These are phyloP conservation scores for Aspergillus niger DNA, from an alignment of 2,329 filamentous ascomycete species.

Conservation along the genomic window DNA sequence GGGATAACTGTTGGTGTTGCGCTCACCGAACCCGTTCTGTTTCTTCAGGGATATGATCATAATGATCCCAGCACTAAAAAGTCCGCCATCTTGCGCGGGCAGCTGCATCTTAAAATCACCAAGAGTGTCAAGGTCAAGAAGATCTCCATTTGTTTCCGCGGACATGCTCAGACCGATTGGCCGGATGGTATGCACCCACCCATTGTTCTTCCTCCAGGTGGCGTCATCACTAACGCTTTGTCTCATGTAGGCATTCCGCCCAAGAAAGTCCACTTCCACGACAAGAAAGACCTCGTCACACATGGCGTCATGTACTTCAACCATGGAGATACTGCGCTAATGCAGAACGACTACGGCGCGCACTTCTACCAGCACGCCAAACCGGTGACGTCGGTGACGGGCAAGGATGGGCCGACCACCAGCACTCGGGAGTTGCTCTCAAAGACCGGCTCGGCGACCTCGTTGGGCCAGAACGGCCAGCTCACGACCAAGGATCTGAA, in stretches of 20 bases:
- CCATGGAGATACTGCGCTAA: slow-evolving; percentile 42
- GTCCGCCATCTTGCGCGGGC: slow-evolving; percentile 83
- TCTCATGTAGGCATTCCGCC: slow-evolving; percentile 71
- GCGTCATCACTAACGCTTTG: slow-evolving; percentile 5
- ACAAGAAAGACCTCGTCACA: slow-evolving; percentile 82
- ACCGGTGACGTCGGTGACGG: slow-evolving; percentile 29
- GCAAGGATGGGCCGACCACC: slow-evolving; percentile 36
- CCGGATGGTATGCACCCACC: slow-evolving; percentile 66
- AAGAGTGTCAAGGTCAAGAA: slow-evolving; percentile 94
- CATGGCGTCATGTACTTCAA: slow-evolving; percentile 95
- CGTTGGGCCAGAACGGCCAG: slow-evolving; percentile 46
- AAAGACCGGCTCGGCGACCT: slow-evolving; percentile 42
- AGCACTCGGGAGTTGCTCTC: slow-evolving; percentile 41
- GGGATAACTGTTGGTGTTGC: slow-evolving; percentile 51
- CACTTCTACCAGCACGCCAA: slow-evolving; percentile 61
- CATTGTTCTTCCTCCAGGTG: background rate
- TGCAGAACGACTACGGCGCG: slow-evolving; percentile 63
- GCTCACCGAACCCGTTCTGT: slow-evolving; percentile 52
- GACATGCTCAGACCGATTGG: slow-evolving; percentile 89
- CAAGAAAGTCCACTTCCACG: slow-evolving; percentile 76
- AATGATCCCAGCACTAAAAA: slow-evolving; percentile 59
- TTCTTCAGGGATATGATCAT: slow-evolving; percentile 52
- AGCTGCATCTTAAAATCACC: slow-evolving; percentile 75
- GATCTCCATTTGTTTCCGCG: slow-evolving; percentile 81
- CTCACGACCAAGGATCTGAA: slow-evolving; percentile 56